Evolutionary conservation across 305 asterid genomes (phyloP), one percentile per base, ranked within the genome.

Genomic region (Fraxinus dipetala): DNA sequence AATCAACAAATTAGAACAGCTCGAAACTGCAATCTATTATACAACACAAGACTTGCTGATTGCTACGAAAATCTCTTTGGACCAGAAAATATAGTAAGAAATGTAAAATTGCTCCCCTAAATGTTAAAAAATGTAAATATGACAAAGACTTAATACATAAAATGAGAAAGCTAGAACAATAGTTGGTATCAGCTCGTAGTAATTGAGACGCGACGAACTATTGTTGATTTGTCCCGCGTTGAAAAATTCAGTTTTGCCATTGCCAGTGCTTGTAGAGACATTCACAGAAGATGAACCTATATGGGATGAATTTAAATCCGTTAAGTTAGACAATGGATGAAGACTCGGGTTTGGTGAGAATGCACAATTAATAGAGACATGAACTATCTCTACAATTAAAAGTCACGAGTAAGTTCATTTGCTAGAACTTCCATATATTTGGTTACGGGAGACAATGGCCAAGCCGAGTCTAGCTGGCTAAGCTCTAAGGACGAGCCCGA

Each of bases 221-320:
- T 56, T 84, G 63, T 63, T 73, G 8, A 86, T 16, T 85, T 81
- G 91, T 38, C 92, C 90, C 3, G 91, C 90, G 70, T 87, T 85
- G 20, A 89, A 90, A 78, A 45, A 88, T 79, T 87, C 92, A 14
- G 85, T 87, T 82, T 82, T 86, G 31, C 91, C 91, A 6, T 82
- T 78, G 59, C 84, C 77, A 14, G 87, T 24, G 78, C 85, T 78
- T 24, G 87, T 82, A 0, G 92, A 85, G 45, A 90, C 91, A 54
- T 90, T 87, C 11, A 90, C 89, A 0, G 90, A n/a, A 13, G 26
- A 35, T 0, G 93, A 87, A 87, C 93, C 93, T 90, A 80, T 36
- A 24, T 18, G 1, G 69, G 36, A 13, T 10, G 48, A 65, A 72
- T 2, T 34, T 14, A 13, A 35, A 34, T 56, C 26, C 31, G 18